phyloP scores from a whole-genome alignment of 495 filamentous ascomycete species.

The Penicillium maclennaniae region DNA sequence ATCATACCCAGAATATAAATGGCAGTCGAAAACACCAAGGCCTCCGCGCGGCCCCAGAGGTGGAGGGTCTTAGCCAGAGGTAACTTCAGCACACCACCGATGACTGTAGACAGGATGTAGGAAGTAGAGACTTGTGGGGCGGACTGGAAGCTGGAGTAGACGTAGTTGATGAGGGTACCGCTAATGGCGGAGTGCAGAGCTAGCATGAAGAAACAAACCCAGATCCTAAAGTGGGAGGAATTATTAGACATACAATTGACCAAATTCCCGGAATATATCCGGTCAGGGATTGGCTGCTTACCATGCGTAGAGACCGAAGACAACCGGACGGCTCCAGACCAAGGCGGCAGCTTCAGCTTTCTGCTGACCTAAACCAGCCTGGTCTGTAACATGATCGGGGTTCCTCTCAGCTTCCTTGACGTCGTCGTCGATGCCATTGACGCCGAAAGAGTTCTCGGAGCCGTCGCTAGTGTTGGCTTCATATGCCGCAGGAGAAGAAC shows the following conservation, averaged over 20 bases:
- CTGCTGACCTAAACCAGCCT: constrained; percentile 33
- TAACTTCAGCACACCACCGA: constrained; percentile 65
- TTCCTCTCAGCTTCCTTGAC: constrained; percentile 22
- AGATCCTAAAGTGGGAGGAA: constrained; percentile 28
- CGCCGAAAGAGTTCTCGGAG: constrained; percentile 1
- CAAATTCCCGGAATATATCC: background rate
- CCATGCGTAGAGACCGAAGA: constrained; percentile 38
- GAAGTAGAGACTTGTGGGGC: constrained; percentile 38
- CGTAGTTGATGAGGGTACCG: constrained; percentile 34
- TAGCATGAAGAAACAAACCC: constrained; percentile 42
- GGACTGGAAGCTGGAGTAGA: constrained; percentile 31
- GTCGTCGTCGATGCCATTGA: constrained; percentile 18
- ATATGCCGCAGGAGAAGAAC: background rate
- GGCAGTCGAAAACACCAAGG: constrained; percentile 41
- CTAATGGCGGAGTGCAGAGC: constrained; percentile 38
- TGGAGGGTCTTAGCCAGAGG: constrained; percentile 66
- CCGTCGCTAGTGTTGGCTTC: background rate
- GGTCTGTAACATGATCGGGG: constrained; percentile 22
- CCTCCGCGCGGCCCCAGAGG: constrained; percentile 58
- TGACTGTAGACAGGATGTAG: constrained; percentile 44
- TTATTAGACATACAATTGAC: background rate
- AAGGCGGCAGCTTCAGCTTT: constrained; percentile 44
- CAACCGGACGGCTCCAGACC: constrained; percentile 33
- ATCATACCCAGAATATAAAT: constrained; percentile 43
- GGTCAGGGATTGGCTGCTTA: constrained; percentile 10